Evolutionary conservation across 495 filamentous ascomycete genomes (phyloP).

Genomic region (Massariosphaeria phaeospora): DNA sequence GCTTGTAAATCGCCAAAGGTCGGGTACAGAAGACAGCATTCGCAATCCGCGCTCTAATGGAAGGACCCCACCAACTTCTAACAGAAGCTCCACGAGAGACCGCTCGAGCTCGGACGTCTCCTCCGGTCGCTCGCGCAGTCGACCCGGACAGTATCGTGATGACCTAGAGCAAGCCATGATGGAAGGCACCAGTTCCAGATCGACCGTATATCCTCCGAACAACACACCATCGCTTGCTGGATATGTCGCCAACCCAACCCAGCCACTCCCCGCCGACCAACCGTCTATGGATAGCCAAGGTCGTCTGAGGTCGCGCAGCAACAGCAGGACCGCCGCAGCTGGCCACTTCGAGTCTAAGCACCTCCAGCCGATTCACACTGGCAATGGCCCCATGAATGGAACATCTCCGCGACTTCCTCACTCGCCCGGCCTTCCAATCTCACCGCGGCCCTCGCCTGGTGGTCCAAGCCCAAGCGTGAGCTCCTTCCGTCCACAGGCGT

Average conservation of each 20-base stretch:
- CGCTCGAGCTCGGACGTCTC: conserved; percentile 42
- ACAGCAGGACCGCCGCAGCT: conserved; percentile 29
- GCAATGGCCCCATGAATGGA: conserved; percentile 16
- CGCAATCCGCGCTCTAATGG: conserved; percentile 20
- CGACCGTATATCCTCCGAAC: conserved; percentile 18
- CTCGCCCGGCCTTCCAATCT: conserved; percentile 22
- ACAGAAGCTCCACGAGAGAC: conserved; percentile 34
- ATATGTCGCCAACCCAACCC: conserved; percentile 22
- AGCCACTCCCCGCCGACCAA: conserved; percentile 11
- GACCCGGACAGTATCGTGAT: conserved; percentile 40
- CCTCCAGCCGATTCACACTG: conserved; percentile 32
- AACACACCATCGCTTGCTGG: conserved; percentile 32
- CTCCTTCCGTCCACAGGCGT: conserved; percentile 23
- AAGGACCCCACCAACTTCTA: conserved; percentile 32
- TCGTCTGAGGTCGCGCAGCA: conserved; percentile 31
- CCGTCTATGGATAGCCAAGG: conserved; percentile 21
- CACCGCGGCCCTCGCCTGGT: conserved; percentile 30
- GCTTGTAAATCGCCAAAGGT: conserved; percentile 24
- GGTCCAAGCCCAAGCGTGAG: conserved; percentile 19
- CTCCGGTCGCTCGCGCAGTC: conserved; percentile 38
- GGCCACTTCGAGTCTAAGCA: conserved; percentile 38
- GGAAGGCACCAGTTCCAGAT: conserved; percentile 34
- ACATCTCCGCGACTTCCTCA: conserved; percentile 24
- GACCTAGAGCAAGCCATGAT: conserved; percentile 42
- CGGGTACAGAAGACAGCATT: conserved; percentile 21